Evolutionary conservation across 495 filamentous ascomycete genomes (phyloP).

Genomic region (Podospora appendiculata): DNA sequence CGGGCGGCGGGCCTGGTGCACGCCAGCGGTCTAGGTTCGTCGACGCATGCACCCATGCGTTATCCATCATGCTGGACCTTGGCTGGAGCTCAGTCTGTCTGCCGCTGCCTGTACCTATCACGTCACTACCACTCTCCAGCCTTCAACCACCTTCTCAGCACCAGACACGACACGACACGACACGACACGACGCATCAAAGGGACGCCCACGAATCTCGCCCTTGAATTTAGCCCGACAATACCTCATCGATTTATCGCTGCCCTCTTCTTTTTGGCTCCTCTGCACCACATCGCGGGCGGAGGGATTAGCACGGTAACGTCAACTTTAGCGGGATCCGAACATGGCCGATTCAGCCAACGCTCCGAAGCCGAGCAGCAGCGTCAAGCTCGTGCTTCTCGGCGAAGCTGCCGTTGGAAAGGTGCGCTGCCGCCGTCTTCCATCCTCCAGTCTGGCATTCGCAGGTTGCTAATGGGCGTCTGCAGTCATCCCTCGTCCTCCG

Average conservation of each 20-base stretch:
- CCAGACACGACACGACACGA: not conserved
- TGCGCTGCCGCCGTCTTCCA: conserved; percentile 30
- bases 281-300: not conserved
- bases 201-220: too few relatives aligned
- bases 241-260: too few relatives aligned
- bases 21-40: too few relatives aligned
- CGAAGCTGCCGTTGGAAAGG: conserved; percentile 97
- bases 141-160: conserved; percentile 3
- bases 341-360: conserved; percentile 49
- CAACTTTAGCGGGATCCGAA: not conserved
- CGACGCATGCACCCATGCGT: too few relatives aligned
- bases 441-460: not conserved
- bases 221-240: too few relatives aligned
- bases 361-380: conserved; percentile 94
- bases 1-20: too few relatives aligned
- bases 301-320: not conserved
- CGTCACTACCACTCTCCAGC: conserved; percentile 18
- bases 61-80: too few relatives aligned
- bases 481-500: conserved; percentile 96
- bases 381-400: conserved; percentile 97
- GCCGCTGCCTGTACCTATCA: conserved; percentile 18
- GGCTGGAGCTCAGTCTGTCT: not conserved
- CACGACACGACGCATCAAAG: not conserved
- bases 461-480: not conserved
- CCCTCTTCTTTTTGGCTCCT: not conserved